Conservation (phyloP, 1,139 yeast species). For the Komagataea norvegica region DNA sequence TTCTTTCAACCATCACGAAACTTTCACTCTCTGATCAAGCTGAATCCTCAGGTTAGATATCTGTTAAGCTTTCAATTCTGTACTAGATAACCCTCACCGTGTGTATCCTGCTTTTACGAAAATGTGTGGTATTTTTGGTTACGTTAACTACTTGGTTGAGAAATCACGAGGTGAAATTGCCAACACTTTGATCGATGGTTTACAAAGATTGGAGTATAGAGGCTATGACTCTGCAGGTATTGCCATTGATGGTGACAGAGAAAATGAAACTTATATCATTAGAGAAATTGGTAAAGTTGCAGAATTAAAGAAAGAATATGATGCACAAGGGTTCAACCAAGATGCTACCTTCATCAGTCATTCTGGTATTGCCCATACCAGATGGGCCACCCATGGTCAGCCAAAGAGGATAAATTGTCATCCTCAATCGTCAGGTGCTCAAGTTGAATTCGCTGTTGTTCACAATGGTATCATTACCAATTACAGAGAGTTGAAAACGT, state of each 20-base stretch:
- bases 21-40: too few relatives aligned
- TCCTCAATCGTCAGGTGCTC: conserved; percentile 86
- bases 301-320: conserved; percentile 68
- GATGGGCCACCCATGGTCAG: conserved; percentile 99
- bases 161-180: conserved; percentile 89
- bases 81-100: background rate
- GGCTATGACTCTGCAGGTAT: conserved; percentile 98
- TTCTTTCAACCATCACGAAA: background rate
- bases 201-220: conserved; percentile 91
- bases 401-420: conserved; percentile 87
- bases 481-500: conserved; percentile 82
- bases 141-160: conserved; percentile 91
- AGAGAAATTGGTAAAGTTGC: conserved; percentile 92
- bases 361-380: conserved; percentile 96
- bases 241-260: conserved; percentile 84
- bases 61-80: too few relatives aligned
- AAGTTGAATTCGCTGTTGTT: conserved; percentile 83
- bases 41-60: too few relatives aligned
- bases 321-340: conserved; percentile 48
- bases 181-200: conserved; percentile 84
- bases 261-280: conserved; percentile 60
- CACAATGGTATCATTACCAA: conserved; percentile 99
- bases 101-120: conserved; percentile 2
- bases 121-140: conserved; percentile 94
- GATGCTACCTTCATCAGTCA: conserved; percentile 71